Evolutionary conservation across 2,329 filamentous ascomycete species (phyloP).

Genomic region (Rhexocercosporidium sp.): DNA sequence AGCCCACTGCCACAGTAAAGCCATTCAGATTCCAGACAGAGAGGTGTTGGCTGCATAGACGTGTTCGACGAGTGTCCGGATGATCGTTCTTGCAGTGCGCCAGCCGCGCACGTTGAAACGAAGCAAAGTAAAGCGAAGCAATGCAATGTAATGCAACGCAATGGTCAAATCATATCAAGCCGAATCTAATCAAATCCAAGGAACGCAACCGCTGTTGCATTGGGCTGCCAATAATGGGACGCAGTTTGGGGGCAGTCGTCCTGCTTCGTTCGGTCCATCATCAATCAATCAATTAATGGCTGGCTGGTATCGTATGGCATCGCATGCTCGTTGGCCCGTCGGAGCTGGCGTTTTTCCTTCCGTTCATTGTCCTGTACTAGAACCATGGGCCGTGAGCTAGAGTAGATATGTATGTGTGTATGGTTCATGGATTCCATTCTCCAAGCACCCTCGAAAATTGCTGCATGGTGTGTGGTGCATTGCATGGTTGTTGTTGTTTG

Average conservation of each 20-base stretch:
- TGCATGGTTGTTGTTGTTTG: background rate
- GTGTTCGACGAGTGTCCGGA: conserved; percentile 22
- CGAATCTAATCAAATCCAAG: background rate
- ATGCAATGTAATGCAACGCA: background rate
- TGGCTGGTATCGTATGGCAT: background rate
- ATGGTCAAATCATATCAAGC: background rate
- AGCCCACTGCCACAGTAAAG: background rate
- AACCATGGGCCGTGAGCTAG: background rate
- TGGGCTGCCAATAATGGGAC: too few species aligned
- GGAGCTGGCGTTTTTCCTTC: background rate
- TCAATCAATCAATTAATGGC: background rate
- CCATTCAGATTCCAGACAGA: background rate
- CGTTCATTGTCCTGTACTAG: background rate
- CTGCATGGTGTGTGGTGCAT: background rate
- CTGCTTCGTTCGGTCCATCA: background rate
- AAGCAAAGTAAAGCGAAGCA: background rate
- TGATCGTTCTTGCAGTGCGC: conserved; percentile 18
- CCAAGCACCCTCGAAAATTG: background rate
- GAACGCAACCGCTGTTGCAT: background rate
- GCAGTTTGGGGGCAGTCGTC: too few species aligned
- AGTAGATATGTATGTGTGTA: too few species aligned
- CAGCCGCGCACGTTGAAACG: conserved; percentile 23
- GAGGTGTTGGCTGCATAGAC: conserved; percentile 15
- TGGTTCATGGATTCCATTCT: background rate
- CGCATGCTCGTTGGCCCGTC: background rate